These are phyloP conservation scores for Sclerotinia spermophila DNA, from an alignment of 2,329 filamentous ascomycete genomes.

Conservation along the genomic window DNA sequence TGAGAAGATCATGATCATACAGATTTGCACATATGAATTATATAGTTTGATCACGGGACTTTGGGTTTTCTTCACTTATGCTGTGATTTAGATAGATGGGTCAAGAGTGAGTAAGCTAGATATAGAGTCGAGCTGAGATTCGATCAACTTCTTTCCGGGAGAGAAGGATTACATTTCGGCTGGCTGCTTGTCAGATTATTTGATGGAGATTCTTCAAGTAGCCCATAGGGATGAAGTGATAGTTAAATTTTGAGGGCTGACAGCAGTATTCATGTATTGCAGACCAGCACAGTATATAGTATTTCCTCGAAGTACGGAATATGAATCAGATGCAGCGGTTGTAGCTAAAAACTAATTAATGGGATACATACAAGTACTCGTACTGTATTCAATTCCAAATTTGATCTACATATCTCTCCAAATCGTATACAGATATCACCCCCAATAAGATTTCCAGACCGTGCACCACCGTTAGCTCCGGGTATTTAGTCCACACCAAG, in stretches of 20 bases:
- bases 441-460: not conserved
- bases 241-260: no score
- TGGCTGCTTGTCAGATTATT: not conserved
- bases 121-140: not conserved
- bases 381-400: not conserved
- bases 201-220: not conserved
- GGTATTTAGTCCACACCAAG: not conserved
- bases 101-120: not conserved
- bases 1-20: not conserved
- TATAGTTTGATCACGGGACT: not conserved
- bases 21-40: not conserved
- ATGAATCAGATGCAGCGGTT: not conserved
- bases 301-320: not conserved
- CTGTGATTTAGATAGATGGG: not conserved
- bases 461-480: not conserved
- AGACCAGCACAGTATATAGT: not conserved
- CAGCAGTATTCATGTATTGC: no score
- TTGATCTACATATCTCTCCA: not conserved
- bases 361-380: no score
- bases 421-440: not conserved
- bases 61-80: not conserved
- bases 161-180: no score
- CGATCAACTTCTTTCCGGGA: no score
- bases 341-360: not conserved
- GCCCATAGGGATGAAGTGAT: not conserved